Base-by-base conservation (phyloP, 2,329 filamentous ascomycete species). In the Diaporthe batatas region DNA sequence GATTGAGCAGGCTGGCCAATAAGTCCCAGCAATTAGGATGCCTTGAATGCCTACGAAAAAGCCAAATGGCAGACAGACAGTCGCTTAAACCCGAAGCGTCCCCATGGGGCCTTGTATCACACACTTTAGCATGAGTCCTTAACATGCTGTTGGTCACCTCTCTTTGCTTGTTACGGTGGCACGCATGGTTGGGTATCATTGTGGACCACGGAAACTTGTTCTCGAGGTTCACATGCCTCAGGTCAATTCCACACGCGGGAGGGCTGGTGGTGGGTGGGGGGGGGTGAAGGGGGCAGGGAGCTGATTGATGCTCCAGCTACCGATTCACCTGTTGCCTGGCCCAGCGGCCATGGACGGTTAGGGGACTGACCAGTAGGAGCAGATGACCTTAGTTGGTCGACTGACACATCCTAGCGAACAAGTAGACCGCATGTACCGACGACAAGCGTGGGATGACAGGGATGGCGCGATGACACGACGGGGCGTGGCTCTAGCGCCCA, bases 381-480 rank as follows among this genome's bases (percentile, higher is more conserved):
- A 71, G 68, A 71, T 73, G 72, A 71, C 68, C 47, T 23, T 65
- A 34, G 51, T 47, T 44, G 67, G 68, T 57, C 67, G 49, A 72
- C 51, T 72, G 65, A 70, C 70, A 70, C 44, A 55, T 70, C 25
- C 55, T 55, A 25, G 64, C 36, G 21, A 29, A 54, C 70, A 74
- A 68, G 65, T 73, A 73, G 51, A 57, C 32, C 70, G 16, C 34
- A 68, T 39, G 65, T 70, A 72, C 58, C 65, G 53, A 29, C 25
- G 25, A 58, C 51, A 44, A 47, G 51, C 51, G 39, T 25, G 32
- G 57, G 34, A 39, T 42, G 47, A 68, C 70, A 73, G 57, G 72
- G 72, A 59, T 73, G 39, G 36, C 32, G 21, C 44, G 39, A 71
- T 55, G 59, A 53, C 67, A 54, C 36, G 68, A 64, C 54, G 68